phyloP scores from a whole-genome alignment of 805 yeast species.

The Komagataella pastoris region DNA sequence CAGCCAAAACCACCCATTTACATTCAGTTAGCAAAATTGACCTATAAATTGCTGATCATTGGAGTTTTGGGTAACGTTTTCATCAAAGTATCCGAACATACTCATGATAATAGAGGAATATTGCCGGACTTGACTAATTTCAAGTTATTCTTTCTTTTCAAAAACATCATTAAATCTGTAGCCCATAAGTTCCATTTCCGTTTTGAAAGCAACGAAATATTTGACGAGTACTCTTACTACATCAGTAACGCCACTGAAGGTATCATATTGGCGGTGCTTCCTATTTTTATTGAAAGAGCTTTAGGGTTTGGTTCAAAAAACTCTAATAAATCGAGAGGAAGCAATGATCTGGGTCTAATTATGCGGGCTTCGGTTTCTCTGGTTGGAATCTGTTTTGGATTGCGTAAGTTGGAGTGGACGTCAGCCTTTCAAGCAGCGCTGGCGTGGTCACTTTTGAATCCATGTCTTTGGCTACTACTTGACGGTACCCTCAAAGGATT shows the following conservation, averaged over 20 bases:
- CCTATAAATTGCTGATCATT: constrained; percentile 9
- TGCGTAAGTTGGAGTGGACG: constrained; percentile 58
- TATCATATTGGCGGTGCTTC: constrained; percentile 37
- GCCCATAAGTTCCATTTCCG: background rate
- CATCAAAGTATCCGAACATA: constrained; percentile 36
- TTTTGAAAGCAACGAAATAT: background rate
- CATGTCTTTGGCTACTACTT: constrained; percentile 52
- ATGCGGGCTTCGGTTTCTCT: constrained; percentile 41
- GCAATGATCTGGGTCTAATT: constrained; percentile 9
- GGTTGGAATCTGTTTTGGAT: constrained; percentile 59
- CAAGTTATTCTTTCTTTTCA: constrained; percentile 5
- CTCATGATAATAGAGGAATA: constrained; percentile 23
- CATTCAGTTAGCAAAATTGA: constrained; percentile 1
- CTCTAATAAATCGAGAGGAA: background rate
- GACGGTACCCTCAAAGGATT: constrained; percentile 48
- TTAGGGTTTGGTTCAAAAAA: constrained; percentile 3
- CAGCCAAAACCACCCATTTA: constrained; percentile 3
- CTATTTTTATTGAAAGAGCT: constrained; percentile 26
- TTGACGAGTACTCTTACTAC: background rate
- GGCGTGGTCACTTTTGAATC: constrained; percentile 49
- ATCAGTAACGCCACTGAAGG: constrained; percentile 34
- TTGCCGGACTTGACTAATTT: constrained; percentile 14
- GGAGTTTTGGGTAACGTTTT: constrained; percentile 37
- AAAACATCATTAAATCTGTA: background rate
- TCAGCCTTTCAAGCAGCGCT: constrained; percentile 51